Percentiles rank a stretch among this genome's conserved stretches.
These are phyloP conservation scores for Galerina sulciceps DNA, from an alignment of 768 basidiomycete genomes.

Conservation along the genomic window DNA sequence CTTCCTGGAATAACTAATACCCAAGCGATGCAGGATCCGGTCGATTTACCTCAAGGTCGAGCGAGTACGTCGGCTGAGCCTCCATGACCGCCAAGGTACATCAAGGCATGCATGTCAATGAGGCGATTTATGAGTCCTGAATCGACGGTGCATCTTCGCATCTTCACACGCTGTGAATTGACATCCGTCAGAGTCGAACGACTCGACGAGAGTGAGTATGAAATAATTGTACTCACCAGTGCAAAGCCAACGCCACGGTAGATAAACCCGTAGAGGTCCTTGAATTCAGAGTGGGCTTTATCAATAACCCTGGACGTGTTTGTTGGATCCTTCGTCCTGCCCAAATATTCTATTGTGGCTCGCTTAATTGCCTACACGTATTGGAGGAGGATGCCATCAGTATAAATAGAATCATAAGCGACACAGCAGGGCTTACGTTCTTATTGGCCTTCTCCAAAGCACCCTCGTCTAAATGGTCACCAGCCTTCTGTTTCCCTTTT, in stretches of 20 bases:
- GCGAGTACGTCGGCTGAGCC: conserved; percentile 13
- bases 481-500: conserved; percentile 34
- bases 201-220: neutral
- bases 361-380: conserved; percentile 47
- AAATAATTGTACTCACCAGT: conserved; percentile 37
- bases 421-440: conserved; percentile 43
- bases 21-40: neutral
- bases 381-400: neutral
- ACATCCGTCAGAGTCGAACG: conserved; percentile 3
- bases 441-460: conserved; percentile 63
- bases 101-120: conserved; percentile 45
- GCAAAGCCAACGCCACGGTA: conserved; percentile 55
- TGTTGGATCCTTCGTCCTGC: conserved; percentile 40
- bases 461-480: conserved; percentile 24
- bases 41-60: conserved; percentile 4
- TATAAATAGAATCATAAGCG: conserved; percentile 1
- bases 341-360: conserved; percentile 42
- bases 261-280: conserved; percentile 49
- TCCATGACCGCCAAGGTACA: conserved; percentile 46
- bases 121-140: conserved; percentile 38
- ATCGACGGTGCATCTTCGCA: conserved; percentile 43
- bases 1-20: too few species aligned
- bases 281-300: conserved; percentile 55
- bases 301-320: conserved; percentile 30
- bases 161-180: conserved; percentile 41